Evolutionary conservation across 306 rosid genomes (phyloP), one percentile per base, ranked within the genome.

Genomic region (Sesbania bispinosa): DNA sequence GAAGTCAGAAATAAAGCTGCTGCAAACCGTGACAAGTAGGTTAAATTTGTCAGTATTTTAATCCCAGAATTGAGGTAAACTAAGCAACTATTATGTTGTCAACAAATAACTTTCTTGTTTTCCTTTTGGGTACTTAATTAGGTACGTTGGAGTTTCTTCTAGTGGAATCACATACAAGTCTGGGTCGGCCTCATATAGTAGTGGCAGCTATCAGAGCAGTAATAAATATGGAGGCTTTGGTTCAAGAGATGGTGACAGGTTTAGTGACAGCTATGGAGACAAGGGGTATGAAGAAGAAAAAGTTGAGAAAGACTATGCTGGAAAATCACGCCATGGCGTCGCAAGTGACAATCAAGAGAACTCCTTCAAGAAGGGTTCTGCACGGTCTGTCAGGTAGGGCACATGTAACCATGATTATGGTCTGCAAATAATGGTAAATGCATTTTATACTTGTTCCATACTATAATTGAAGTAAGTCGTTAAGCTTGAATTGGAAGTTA

Each of bases 91-190:
- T 33, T 80, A 26, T 71, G n/a, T 82, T 67, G 24, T 50, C 67
- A 51, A 53, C 51, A 45, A 58, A 61, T 38, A 61, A 77, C 64
- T 68, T 42, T 51, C 38, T 52, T 77, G 35, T 62, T 73, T 66
- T 59, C 48, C 16, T 26, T 47, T 48, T 39, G 70, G 76, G 77
- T 64, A 26, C 69, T 82, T 70, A 15, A 45, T 77, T 75, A 95
- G 99, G 92, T 95, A 82, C 19, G 1, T 95, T 77, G 99, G 99
- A 75, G 97, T 95, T 79, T 95, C 99, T 51, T 95, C 99, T 74
- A 79, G 93, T 70, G 99, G 99, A 68, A 85, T 92, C 10, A 77
- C 94, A 11, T 76, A 71, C 74, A 95, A 88, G 82, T 83, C 96
- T 51, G 87, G 96, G 62, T 58, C 96, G 59, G 46, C 93, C 32